These are phyloP conservation scores for Penicillium sclerotiorum DNA, from an alignment of 2,329 filamentous ascomycete genomes.

Conservation along the genomic window DNA sequence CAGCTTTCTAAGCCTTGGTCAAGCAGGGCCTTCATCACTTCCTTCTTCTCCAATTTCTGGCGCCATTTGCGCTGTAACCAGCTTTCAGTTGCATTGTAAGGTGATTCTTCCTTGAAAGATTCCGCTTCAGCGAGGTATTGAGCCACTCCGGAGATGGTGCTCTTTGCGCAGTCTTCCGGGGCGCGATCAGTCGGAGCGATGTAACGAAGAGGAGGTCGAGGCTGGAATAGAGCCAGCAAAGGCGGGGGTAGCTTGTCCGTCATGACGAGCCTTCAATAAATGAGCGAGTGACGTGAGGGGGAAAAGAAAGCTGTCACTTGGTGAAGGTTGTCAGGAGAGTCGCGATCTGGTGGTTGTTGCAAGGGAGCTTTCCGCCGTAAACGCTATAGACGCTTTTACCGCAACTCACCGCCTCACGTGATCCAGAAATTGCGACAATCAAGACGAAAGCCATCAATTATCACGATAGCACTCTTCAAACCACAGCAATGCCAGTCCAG, in stretches of 20 bases:
- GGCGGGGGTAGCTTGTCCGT: slow-evolving; percentile 95
- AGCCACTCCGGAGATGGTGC: slow-evolving; percentile 71
- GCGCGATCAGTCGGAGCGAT: slow-evolving; percentile 80
- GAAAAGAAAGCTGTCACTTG: slow-evolving; percentile 19
- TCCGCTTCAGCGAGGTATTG: slow-evolving; percentile 73
- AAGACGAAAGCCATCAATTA: slow-evolving; percentile 13
- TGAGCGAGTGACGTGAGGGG: slow-evolving; percentile 21
- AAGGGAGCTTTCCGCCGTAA: slow-evolving; percentile 17
- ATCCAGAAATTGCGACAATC: slow-evolving; percentile 30
- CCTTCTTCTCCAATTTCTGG: slow-evolving; percentile 77
- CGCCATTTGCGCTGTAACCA: slow-evolving; percentile 88
- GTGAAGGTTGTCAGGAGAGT: slow-evolving; percentile 22
- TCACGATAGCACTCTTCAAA: slow-evolving; percentile 5
- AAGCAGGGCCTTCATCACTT: slow-evolving; percentile 64
- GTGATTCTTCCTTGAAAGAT: slow-evolving; percentile 76
- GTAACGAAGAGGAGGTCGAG: slow-evolving; percentile 88
- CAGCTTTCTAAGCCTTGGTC: slow-evolving; percentile 67
- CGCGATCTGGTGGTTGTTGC: slow-evolving; percentile 21
- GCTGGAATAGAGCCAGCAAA: slow-evolving; percentile 90
- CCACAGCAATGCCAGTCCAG: slow-evolving; percentile 46
- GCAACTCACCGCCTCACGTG: slow-evolving; percentile 17
- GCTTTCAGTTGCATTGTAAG: slow-evolving; percentile 82
- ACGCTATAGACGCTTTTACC: slow-evolving; percentile 29
- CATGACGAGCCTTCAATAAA: slow-evolving; percentile 59
- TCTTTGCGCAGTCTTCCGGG: slow-evolving; percentile 78